Evolutionary conservation across 257 asterid species (phyloP), one percentile per base, ranked within the genome.

Genomic region (Solanum acaule): DNA sequence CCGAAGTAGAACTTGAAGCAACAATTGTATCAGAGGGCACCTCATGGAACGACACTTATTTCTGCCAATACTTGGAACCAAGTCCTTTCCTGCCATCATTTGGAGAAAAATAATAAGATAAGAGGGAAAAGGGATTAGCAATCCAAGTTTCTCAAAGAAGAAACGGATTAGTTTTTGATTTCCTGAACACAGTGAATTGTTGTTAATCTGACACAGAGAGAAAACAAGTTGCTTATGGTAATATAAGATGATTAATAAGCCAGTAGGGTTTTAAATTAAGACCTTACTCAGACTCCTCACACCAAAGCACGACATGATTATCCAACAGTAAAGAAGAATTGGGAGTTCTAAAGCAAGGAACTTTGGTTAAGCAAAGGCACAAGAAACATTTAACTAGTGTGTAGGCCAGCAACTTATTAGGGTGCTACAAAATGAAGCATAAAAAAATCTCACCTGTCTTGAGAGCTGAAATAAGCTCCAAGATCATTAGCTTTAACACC

Each of bases 1-100:
- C 65, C 93, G 93, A 92, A 96, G 98, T 52, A 96, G 90, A 87
- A 95, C 92, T 93, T 95, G 99, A 72, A 96, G 99, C 94, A 97
- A 93, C 91, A 96, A 88, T 87, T 96, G 99, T 89, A 96, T 94
- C 81, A 96, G 98, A 89, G 94, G 89, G 87, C 93, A 93, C 90
- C 98, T 94, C 91, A 96, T 86, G 37, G 98, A 93, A 89, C 93
- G 98, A 83, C 93, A 92, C 90, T 92, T 95, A 87, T 91, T 93
- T 68, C 93, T 91, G 56, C 92, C 94, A 68, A 16, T 67, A 90
- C 94, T 88, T 23, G 86, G 91, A 46, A 91, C 96, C 87, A 90
- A 92, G 89, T 92, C 65, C 94, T 93, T 84, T 94, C 98, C 98
- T 95, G 87, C 76, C 90, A 90, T n/a, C 86, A 88, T 72, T 87